Base-by-base conservation (phyloP, 768 basidiomycete species). In the Coprinopsis marcescibilis region DNA sequence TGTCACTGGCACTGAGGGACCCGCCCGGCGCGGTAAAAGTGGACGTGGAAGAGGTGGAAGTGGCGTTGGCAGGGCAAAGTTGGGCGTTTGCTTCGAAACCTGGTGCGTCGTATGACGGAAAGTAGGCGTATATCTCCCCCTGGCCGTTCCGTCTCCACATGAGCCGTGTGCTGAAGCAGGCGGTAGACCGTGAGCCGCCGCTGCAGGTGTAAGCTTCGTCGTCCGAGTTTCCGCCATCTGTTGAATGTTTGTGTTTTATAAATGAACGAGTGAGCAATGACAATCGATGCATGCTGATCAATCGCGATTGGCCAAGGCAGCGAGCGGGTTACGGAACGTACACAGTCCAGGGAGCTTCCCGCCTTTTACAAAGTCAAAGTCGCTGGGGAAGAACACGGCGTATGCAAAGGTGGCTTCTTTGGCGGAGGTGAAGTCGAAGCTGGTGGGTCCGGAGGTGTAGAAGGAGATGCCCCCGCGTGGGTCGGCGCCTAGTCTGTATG, bases 271-370 rank as follows among this genome's bases (percentile, higher is more conserved):
- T 42, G n/a, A 26, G 26, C 37, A 21, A 40, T 34, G 27, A 19
- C 7, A 70, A 73, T 50, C 52, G n/a, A n/a, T n/a, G n/a, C n/a
- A n/a, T n/a, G n/a, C n/a, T n/a, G n/a, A n/a, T n/a, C n/a, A 20
- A 40, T 39, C 32, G 42, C 26, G 45, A 45, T 37, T 30, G 26
- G 13, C 11, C 35, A 29, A 5, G 38, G 30, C 41, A 38, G 50
- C 36, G 13, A 43, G 23, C 42, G 24, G 17, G 10, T 23, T n/a
- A 29, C n/a, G 68, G n/a, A n/a, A 33, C 76, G 52, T 55, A 80
- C 78, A 81, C 49, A 83, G 57, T 48, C 81, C 83, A n/a, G 81
- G 81, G 21, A 84, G 67, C 57, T 83, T 84, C 29, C 82, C 81
- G 40, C 82, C 81, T 55, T 68, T 70, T 51, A 76, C 69, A 60